Evolutionary conservation across 805 yeast genomes (phyloP).

Genomic region (Candida piceae): DNA sequence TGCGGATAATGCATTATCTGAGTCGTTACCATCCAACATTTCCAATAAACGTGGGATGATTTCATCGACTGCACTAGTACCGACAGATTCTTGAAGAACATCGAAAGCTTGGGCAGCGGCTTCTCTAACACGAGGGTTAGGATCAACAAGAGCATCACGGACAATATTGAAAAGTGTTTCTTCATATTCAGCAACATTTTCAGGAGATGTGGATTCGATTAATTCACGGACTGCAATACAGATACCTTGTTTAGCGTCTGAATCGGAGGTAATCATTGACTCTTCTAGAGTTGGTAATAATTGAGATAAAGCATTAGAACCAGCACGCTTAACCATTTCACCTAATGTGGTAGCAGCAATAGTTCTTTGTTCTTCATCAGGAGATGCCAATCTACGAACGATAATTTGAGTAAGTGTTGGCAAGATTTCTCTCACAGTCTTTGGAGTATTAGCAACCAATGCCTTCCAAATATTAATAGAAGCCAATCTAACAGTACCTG

Average conservation of each 20-base stretch:
- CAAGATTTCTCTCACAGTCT: slow-evolving; percentile 85
- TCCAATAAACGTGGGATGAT: slow-evolving; percentile 77
- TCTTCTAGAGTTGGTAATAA: slow-evolving; percentile 79
- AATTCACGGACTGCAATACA: slow-evolving; percentile 90
- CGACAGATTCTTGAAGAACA: slow-evolving; percentile 73
- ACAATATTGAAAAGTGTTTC: slow-evolving; percentile 67
- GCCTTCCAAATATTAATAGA: slow-evolving; percentile 97
- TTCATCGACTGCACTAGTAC: slow-evolving; percentile 82
- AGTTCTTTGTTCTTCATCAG: slow-evolving; percentile 70
- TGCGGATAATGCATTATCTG: slow-evolving; percentile 79
- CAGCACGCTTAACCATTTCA: slow-evolving; percentile 91
- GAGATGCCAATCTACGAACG: slow-evolving; percentile 77
- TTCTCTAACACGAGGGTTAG: slow-evolving; percentile 68
- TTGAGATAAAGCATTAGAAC: slow-evolving; percentile 78
- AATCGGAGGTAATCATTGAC: slow-evolving; percentile 53
- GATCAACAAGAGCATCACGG: slow-evolving; percentile 73
- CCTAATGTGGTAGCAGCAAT: slow-evolving; percentile 94
- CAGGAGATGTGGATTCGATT: slow-evolving; percentile 64
- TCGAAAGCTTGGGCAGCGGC: slow-evolving; percentile 93
- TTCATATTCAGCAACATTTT: slow-evolving; percentile 60
- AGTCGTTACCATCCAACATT: slow-evolving; percentile 47
- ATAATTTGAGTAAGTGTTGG: slow-evolving; percentile 78
- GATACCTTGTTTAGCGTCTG: slow-evolving; percentile 93
- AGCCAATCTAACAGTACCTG: slow-evolving; percentile 81
- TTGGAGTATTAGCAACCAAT: slow-evolving; percentile 91